A percentile compares a stretch with the other conserved stretches of the same genome.
Conservation (phyloP, 495 filamentous ascomycete genomes). For the Friedmanniomyces simplex region DNA sequence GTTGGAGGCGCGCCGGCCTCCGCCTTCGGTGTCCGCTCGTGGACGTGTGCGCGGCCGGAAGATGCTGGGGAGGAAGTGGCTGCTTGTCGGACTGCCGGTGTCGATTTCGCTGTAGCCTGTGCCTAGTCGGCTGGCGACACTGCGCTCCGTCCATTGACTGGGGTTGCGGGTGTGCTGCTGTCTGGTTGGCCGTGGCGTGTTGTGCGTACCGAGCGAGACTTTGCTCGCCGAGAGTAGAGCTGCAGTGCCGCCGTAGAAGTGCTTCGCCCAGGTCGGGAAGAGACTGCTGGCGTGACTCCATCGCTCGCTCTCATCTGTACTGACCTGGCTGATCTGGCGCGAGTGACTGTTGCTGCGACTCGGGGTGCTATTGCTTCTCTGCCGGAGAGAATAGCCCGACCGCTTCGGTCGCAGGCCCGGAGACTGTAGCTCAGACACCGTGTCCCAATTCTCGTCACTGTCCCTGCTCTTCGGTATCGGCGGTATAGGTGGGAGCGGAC, state of each 20-base stretch:
- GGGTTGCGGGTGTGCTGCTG: slow-evolving; percentile 22
- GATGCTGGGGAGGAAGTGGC: slow-evolving; percentile 31
- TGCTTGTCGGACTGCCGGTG: slow-evolving; percentile 24
- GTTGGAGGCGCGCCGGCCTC: not conserved
- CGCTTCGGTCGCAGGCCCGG: slow-evolving; percentile 26
- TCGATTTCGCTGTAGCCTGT: slow-evolving; percentile 19
- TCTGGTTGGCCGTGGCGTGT: slow-evolving; percentile 31
- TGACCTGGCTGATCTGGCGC: slow-evolving; percentile 14
- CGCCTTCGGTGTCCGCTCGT: slow-evolving; percentile 5
- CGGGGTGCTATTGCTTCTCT: slow-evolving; percentile 20
- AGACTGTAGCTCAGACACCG: slow-evolving; percentile 28
- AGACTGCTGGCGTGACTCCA: slow-evolving; percentile 13
- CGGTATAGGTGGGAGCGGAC: slow-evolving; percentile 17
- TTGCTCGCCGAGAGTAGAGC: slow-evolving; percentile 15
- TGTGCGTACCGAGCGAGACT: slow-evolving; percentile 1
- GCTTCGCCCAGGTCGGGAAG: slow-evolving; percentile 21
- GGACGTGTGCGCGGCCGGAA: slow-evolving; percentile 30
- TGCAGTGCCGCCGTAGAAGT: slow-evolving; percentile 12
- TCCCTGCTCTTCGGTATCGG: slow-evolving; percentile 19
- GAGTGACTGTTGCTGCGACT: slow-evolving; percentile 15
- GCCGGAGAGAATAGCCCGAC: slow-evolving; percentile 27
- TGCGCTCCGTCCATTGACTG: slow-evolving; percentile 27
- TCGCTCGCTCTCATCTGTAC: slow-evolving; percentile 10
- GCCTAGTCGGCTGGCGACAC: slow-evolving; percentile 20
- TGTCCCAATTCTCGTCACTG: slow-evolving; percentile 30